phyloP scores from a whole-genome alignment of 805 yeast species.

The Pichia ethanolica region DNA sequence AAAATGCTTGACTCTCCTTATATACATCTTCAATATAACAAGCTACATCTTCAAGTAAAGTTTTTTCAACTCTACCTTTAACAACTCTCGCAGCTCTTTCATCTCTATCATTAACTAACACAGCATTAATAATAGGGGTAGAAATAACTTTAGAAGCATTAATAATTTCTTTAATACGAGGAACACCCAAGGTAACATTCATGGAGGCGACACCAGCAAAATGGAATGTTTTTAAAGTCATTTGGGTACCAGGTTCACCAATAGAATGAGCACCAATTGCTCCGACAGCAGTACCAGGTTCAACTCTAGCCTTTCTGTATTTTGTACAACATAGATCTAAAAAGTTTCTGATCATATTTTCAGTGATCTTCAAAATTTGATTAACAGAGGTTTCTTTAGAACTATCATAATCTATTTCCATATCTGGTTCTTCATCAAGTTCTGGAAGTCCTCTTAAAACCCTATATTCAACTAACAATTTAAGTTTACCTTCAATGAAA shows the following conservation, averaged over 20 bases:
- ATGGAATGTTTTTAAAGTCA: slow-evolving; percentile 75
- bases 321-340: slow-evolving; percentile 70
- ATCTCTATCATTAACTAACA: slow-evolving; percentile 84
- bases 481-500: slow-evolving; percentile 53
- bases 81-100: slow-evolving; percentile 98
- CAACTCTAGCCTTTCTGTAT: slow-evolving; percentile 85
- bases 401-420: slow-evolving; percentile 13
- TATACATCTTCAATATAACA: slow-evolving; percentile 91
- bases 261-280: slow-evolving; percentile 99
- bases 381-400: slow-evolving; percentile 40
- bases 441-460: slow-evolving; percentile 37
- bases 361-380: slow-evolving; percentile 63
- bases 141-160: slow-evolving; percentile 93
- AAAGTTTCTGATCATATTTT: slow-evolving; percentile 53
- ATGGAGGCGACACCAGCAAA: slow-evolving; percentile 99
- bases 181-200: slow-evolving; percentile 98
- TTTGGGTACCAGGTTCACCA: slow-evolving; percentile 99
- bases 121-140: slow-evolving; percentile 94
- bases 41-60: slow-evolving; percentile 78
- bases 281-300: slow-evolving; percentile 99
- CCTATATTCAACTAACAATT: slow-evolving; percentile 49
- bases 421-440: slow-evolving; percentile 36
- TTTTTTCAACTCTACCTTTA: slow-evolving; percentile 94
- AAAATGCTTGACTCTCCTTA: slow-evolving; percentile 64
- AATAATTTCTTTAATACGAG: slow-evolving; percentile 97